phyloP scores from a whole-genome alignment of 345 rosid genomes.

The Diplotaxis tenuifolia region DNA sequence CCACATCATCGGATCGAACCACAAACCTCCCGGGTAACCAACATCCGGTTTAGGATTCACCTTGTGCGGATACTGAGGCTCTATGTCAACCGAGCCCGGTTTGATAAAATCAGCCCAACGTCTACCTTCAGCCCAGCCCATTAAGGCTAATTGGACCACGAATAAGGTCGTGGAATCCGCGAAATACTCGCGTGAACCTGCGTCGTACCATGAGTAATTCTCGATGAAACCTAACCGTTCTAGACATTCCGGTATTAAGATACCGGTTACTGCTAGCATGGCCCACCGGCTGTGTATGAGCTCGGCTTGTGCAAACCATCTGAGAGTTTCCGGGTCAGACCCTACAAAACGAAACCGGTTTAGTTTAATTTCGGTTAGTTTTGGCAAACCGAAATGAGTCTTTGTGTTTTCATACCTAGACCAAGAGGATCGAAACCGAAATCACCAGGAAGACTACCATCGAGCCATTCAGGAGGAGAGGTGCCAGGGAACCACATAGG shows the following conservation, averaged over 20 bases:
- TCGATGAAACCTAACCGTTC: constrained; percentile 71
- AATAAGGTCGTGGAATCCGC: constrained; percentile 76
- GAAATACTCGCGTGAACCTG: constrained; percentile 70
- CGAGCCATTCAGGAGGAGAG: constrained; percentile 86
- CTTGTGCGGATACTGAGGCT: constrained; percentile 59
- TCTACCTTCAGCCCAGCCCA: constrained; percentile 96
- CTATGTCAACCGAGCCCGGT: constrained; percentile 65
- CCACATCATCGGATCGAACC: constrained; percentile 93
- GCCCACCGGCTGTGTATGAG: constrained; percentile 92
- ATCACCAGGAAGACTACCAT: constrained; percentile 94
- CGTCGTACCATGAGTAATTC: constrained; percentile 82
- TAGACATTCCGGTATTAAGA: constrained; percentile 77
- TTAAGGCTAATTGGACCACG: constrained; percentile 64
- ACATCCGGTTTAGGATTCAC: constrained; percentile 73
- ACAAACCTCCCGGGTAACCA: constrained; percentile 90
- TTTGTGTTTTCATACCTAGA: constrained; percentile 44
- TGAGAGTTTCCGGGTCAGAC: constrained; percentile 76
- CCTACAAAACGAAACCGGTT: constrained; percentile 44
- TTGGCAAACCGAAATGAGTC: background rate
- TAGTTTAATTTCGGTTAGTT: background rate
- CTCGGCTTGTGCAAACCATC: constrained; percentile 97
- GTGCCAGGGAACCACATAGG: constrained; percentile 96
- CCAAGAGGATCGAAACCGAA: constrained; percentile 94
- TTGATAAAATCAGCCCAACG: constrained; percentile 92
- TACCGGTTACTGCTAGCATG: constrained; percentile 90